Conservation (phyloP, 2,329 filamentous ascomycete genomes). For the Colletotrichum viniferum region DNA sequence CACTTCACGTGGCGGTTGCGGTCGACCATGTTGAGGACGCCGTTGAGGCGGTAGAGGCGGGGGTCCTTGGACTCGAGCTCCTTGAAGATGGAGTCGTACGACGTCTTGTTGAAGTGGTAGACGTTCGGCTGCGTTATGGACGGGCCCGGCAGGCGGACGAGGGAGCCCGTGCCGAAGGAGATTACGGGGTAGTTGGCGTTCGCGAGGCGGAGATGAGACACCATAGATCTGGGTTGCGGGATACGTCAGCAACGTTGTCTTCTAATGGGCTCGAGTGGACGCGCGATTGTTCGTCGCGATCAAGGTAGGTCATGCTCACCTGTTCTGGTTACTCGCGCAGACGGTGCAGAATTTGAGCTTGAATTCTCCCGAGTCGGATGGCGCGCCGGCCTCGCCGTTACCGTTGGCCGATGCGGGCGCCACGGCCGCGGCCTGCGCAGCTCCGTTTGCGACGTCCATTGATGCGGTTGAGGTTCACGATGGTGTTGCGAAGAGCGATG, state of each 20-base stretch:
- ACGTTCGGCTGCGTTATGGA: slow-evolving; percentile 94
- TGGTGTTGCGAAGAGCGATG: background rate
- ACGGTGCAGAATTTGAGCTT: slow-evolving; percentile 98
- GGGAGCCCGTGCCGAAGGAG: slow-evolving; percentile 94
- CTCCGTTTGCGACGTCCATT: slow-evolving; percentile 49
- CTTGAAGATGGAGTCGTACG: slow-evolving; percentile 92
- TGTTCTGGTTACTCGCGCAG: slow-evolving; percentile 98
- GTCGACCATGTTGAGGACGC: slow-evolving; percentile 93
- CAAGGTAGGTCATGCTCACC: slow-evolving; percentile 52
- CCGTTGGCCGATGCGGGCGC: slow-evolving; percentile 31
- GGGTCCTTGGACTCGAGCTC: slow-evolving; percentile 87
- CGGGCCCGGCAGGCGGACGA: slow-evolving; percentile 91
- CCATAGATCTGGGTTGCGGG: slow-evolving; percentile 76
- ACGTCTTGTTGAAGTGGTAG: slow-evolving; percentile 97
- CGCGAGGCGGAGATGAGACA: slow-evolving; percentile 93
- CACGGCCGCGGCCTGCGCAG: slow-evolving; percentile 26
- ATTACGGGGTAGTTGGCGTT: slow-evolving; percentile 91
- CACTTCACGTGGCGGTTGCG: slow-evolving; percentile 92
- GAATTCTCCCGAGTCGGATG: slow-evolving; percentile 58
- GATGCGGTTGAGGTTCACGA: background rate
- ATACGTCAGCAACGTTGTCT: background rate
- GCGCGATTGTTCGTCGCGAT: background rate
- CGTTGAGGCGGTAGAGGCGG: slow-evolving; percentile 87
- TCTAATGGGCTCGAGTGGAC: background rate
- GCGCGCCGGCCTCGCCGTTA: slow-evolving; percentile 53